Conservation (phyloP, 176 grass and related monocot species). For the Cenchrus americanus region DNA sequence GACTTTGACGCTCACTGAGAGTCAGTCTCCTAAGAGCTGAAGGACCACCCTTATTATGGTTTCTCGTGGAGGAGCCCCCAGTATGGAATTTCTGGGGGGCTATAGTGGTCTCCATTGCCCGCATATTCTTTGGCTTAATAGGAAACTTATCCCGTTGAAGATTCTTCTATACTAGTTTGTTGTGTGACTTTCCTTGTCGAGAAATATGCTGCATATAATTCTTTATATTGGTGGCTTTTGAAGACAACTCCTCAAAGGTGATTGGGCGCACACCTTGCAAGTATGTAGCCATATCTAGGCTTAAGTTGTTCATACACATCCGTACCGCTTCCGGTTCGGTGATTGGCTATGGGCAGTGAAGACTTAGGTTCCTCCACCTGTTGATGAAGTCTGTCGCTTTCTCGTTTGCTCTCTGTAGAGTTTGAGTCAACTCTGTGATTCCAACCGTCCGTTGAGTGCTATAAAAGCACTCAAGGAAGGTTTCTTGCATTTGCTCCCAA, state of each 20-base stretch:
- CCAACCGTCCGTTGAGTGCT: conserved; percentile 1
- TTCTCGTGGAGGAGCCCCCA: neutral
- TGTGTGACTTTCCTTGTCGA: too few species aligned
- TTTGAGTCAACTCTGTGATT: neutral
- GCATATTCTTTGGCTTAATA: neutral
- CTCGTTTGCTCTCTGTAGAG: too few species aligned
- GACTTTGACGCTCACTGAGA: neutral
- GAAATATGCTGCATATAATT: too few species aligned
- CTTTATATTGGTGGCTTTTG: too few species aligned
- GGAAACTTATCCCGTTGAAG: neutral
- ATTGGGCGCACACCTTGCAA: too few species aligned
- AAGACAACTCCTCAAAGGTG: too few species aligned
- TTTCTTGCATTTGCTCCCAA: neutral
- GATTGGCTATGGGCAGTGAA: too few species aligned
- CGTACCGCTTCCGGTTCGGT: too few species aligned
- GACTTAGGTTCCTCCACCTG: too few species aligned
- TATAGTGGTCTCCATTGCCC: neutral
- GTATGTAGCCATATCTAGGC: too few species aligned
- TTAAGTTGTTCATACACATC: too few species aligned
- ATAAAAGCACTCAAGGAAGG: neutral
- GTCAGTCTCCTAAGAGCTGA: neutral
- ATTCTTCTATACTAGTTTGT: neutral
- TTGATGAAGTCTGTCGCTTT: too few species aligned
- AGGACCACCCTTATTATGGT: rapidly evolving
- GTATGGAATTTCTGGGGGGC: neutral